Evolutionary conservation across 2,329 filamentous ascomycete species (phyloP).

Genomic region (Aureobasidium uvarum): DNA sequence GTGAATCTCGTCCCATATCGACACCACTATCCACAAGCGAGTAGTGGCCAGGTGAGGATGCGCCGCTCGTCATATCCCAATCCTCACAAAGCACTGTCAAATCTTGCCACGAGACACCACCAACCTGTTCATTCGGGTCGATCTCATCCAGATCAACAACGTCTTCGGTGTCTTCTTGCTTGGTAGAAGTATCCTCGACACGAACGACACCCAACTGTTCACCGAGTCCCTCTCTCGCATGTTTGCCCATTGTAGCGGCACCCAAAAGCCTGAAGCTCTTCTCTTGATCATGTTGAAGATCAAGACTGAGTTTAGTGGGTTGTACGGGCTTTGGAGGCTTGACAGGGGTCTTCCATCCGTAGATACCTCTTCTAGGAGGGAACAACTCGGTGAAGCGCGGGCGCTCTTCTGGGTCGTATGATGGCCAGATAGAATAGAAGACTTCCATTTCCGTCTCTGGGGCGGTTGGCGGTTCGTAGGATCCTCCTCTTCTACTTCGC

Average conservation of each 20-base stretch:
- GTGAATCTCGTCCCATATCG: conserved; percentile 32
- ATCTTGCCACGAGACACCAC: conserved; percentile 74
- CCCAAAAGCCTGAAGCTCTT: conserved; percentile 77
- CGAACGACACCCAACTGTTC: conserved; percentile 58
- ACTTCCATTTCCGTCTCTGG: conserved; percentile 72
- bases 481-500: conserved; percentile 45
- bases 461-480: conserved; percentile 60
- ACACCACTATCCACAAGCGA: conserved; percentile 30
- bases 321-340: conserved; percentile 80
- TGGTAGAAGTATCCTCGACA: conserved; percentile 44
- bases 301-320: conserved; percentile 83
- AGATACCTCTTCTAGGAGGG: conserved; percentile 73
- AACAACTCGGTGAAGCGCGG: conserved; percentile 81
- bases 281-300: conserved; percentile 82
- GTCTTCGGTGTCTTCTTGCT: conserved; percentile 52
- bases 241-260: conserved; percentile 51
- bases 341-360: conserved; percentile 71
- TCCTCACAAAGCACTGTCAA: conserved; percentile 83
- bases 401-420: conserved; percentile 71
- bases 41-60: conserved; percentile 38
- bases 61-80: conserved; percentile 67
- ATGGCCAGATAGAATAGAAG: conserved; percentile 75
- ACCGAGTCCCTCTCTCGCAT: conserved; percentile 46
- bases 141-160: conserved; percentile 52
- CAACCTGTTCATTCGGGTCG: conserved; percentile 63